phyloP scores from a whole-genome alignment of 164 flowering plant species.

The Chimonanthus salicifolius region DNA sequence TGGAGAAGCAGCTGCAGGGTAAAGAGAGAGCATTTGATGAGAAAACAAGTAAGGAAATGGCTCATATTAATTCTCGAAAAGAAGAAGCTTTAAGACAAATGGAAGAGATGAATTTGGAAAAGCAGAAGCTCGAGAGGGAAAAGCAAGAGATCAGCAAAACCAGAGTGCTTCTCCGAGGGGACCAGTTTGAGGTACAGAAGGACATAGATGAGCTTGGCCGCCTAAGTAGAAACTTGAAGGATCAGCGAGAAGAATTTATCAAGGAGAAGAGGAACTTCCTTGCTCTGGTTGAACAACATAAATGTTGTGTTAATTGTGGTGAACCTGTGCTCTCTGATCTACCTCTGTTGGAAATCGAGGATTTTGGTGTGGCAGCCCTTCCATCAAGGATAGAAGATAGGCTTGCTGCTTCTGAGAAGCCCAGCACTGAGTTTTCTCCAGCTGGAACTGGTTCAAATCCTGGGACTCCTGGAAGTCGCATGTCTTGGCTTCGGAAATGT shows the following conservation, averaged over 20 bases:
- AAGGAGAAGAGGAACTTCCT: constrained; percentile 43
- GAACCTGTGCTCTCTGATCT: constrained; percentile 47
- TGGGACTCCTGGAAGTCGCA: constrained; percentile 24
- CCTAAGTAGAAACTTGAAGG: constrained; percentile 58
- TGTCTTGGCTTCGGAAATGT: constrained; percentile 63
- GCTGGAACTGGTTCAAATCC: constrained; percentile 17
- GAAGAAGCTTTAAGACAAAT: constrained; percentile 45
- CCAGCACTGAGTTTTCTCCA: constrained; percentile 17
- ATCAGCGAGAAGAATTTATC: constrained; percentile 46
- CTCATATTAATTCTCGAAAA: constrained; percentile 34
- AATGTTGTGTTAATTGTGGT: constrained; percentile 55
- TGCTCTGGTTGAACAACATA: constrained; percentile 52
- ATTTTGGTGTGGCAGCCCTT: constrained; percentile 12
- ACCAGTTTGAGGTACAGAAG: constrained; percentile 54
- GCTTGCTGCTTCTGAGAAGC: constrained; percentile 19
- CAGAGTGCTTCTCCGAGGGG: constrained; percentile 49
- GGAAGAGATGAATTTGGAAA: constrained; percentile 54
- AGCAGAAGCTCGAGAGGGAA: constrained; percentile 42
- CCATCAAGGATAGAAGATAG: constrained; percentile 6
- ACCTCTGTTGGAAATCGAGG: constrained; percentile 32
- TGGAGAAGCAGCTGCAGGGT: constrained; percentile 41
- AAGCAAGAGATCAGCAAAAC: constrained; percentile 34
- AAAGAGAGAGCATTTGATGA: constrained; percentile 50
- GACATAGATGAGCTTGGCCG: constrained; percentile 61
- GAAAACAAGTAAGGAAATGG: constrained; percentile 36